A percentile compares a stretch with the other conserved stretches of the same genome.
Evolutionary conservation across 1,139 yeast genomes (phyloP).

Genomic region (Zhuliangozyma blackwelliae): DNA sequence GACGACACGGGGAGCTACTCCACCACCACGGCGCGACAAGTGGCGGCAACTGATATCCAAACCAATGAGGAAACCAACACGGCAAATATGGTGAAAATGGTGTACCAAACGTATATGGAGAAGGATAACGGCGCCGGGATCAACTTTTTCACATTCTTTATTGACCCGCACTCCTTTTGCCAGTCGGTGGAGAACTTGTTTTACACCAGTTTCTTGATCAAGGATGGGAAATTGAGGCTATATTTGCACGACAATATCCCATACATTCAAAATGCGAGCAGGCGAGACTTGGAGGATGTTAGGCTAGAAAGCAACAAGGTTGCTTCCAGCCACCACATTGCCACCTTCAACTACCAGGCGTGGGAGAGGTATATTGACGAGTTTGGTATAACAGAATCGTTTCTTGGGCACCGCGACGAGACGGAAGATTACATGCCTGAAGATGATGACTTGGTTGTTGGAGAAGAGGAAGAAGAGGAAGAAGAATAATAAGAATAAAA

Average conservation of each 20-base stretch:
- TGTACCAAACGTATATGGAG: constrained; percentile 36
- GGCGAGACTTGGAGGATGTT: constrained; percentile 11
- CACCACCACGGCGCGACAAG: constrained; percentile 50
- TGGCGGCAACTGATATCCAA: constrained; percentile 48
- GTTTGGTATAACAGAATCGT: constrained; percentile 51
- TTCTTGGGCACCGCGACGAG: constrained; percentile 43
- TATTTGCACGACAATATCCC: constrained; percentile 43
- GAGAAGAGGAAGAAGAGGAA: too few species aligned
- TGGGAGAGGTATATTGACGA: constrained; percentile 55
- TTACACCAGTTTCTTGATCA: constrained; percentile 72
- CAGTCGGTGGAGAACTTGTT: constrained; percentile 83
- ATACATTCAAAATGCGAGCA: constrained; percentile 18
- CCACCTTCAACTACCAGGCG: constrained; percentile 60
- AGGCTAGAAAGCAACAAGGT: constrained; percentile 9
- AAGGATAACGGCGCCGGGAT: constrained; percentile 35
- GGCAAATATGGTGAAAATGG: constrained; percentile 51
- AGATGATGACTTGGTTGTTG: constrained; percentile 10
- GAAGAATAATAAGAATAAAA: too few species aligned
- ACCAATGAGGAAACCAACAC: constrained; percentile 52
- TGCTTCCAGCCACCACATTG: constrained; percentile 45
- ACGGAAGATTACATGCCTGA: constrained; percentile 26
- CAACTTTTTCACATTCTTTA: constrained; percentile 59
- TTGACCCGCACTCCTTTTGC: constrained; percentile 72
- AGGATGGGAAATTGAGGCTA: constrained; percentile 62
- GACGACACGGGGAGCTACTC: constrained; percentile 40